Evolutionary conservation across 345 rosid genomes (phyloP).

Genomic region (Geranium rotundifolium): DNA sequence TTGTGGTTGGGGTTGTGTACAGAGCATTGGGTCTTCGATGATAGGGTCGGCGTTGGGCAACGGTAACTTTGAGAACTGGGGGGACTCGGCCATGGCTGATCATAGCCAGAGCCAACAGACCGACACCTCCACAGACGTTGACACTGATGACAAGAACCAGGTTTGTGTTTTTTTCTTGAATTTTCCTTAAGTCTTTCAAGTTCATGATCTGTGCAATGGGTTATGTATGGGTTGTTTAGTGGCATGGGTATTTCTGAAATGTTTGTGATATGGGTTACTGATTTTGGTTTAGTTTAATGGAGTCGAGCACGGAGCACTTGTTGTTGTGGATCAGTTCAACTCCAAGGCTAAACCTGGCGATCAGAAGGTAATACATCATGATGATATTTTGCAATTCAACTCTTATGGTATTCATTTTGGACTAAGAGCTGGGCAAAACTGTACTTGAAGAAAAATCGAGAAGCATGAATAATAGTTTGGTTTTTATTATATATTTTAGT

Average conservation of each 20-base stretch:
- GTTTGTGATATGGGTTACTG: not conserved
- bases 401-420: not conserved
- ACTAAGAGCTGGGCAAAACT: too few species aligned
- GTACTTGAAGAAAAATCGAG: too few species aligned
- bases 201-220: not conserved
- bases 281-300: conserved; percentile 16
- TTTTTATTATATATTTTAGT: too few species aligned
- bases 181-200: not conserved
- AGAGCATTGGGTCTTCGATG: not conserved
- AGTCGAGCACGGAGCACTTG: conserved; percentile 29
- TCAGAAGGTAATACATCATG: conserved; percentile 35
- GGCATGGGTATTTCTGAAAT: conserved; percentile 14
- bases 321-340: conserved; percentile 32
- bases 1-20: not conserved
- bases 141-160: conserved; percentile 68
- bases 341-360: conserved; percentile 51
- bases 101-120: conserved; percentile 55
- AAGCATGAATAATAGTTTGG: too few species aligned
- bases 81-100: conserved; percentile 62
- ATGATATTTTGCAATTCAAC: not conserved
- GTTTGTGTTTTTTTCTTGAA: conserved; percentile 13
- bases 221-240: not conserved
- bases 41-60: conserved; percentile 20
- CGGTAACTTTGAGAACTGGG: conserved; percentile 60
- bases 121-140: conserved; percentile 78